Conservation (phyloP, 176 grass and related monocot genomes). For the Puccinellia tenuiflora region DNA sequence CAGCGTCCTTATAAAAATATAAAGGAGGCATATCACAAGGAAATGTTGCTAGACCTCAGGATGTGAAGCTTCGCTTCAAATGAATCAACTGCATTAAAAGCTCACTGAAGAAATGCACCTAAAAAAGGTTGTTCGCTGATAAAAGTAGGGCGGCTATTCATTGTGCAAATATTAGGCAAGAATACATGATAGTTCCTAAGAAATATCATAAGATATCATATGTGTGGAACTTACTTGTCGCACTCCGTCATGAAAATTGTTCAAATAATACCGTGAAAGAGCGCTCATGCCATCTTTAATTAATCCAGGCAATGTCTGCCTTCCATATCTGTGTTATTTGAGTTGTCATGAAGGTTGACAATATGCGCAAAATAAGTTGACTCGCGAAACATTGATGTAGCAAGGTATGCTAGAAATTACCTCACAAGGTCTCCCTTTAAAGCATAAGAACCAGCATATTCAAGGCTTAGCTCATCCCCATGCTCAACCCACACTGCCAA, state of each 20-base stretch:
- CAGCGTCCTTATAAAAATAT: background rate
- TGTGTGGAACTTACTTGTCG: slow-evolving; percentile 52
- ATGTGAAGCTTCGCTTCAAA: background rate
- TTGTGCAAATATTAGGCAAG: slow-evolving; percentile 1
- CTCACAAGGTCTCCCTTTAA: slow-evolving; percentile 93
- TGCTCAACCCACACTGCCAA: slow-evolving; percentile 87
- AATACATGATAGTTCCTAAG: background rate
- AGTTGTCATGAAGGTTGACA: slow-evolving; percentile 11
- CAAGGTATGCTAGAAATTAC: slow-evolving; percentile 36
- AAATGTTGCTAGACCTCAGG: background rate
- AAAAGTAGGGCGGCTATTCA: background rate
- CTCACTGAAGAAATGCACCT: background rate
- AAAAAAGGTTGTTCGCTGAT: background rate
- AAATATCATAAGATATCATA: slow-evolving; percentile 5
- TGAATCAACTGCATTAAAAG: background rate
- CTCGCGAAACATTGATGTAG: background rate
- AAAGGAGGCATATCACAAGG: background rate
- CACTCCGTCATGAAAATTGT: slow-evolving; percentile 96
- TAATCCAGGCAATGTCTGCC: slow-evolving; percentile 85
- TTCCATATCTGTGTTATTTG: slow-evolving; percentile 66
- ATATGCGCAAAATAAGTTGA: slow-evolving; percentile 2
- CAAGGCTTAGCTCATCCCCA: slow-evolving; percentile 95
- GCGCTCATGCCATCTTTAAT: slow-evolving; percentile 92
- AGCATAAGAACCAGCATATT: slow-evolving; percentile 92
- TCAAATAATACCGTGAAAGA: slow-evolving; percentile 94